Base-by-base conservation (phyloP, 202 grass and related monocot species). In the Schoenoplectus triqueter region DNA sequence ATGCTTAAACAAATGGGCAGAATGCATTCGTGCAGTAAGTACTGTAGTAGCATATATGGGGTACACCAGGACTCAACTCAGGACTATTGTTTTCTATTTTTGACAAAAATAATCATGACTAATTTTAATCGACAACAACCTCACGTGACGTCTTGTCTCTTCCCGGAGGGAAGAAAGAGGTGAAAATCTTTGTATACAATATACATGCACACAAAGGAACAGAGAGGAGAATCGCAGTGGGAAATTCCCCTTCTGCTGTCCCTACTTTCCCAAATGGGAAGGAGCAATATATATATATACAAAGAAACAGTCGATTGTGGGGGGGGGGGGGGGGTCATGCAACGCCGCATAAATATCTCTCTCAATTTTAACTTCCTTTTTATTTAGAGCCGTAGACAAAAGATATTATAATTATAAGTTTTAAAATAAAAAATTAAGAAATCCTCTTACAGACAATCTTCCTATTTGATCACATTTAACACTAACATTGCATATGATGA, bases 51-150 rank as follows among this genome's bases (percentile, higher is more conserved):
- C 19, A 31, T 59, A 1, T 52, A 52, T 9, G 71, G 18, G 47
- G 71, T 54, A 55, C 49, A 76, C 10, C 72, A 76, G 49, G 72
- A 76, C 31, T 76, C 72, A 76, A 76, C 72, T 52, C 72, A 55
- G 11, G 19, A 39, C 45, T 20, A 21, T 0, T 11, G 4, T 20
- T 22, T 67, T 14, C 11, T 67, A 39, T 42, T 68, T 41, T 67
- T 44, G 66, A 6, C 4, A 42, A 68, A 68, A 65, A 68, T 42
- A 41, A 14, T 44, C 4, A 68, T 72, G 69, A 49, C 73, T 7
- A 59, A 78, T 42, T 57, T 42, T 59, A 78, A 11, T 42, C 7
- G 13, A 56, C 73, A 77, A 41, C 51, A 59, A 40, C 11, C 51
- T 77, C 52, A 78, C 42, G 73, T 59, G 73, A 59, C 73, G 21